A percentile compares a stretch with the other conserved stretches of the same genome.
phyloP scores from a whole-genome alignment of 768 basidiomycete species.

The Boletus reticuloceps region DNA sequence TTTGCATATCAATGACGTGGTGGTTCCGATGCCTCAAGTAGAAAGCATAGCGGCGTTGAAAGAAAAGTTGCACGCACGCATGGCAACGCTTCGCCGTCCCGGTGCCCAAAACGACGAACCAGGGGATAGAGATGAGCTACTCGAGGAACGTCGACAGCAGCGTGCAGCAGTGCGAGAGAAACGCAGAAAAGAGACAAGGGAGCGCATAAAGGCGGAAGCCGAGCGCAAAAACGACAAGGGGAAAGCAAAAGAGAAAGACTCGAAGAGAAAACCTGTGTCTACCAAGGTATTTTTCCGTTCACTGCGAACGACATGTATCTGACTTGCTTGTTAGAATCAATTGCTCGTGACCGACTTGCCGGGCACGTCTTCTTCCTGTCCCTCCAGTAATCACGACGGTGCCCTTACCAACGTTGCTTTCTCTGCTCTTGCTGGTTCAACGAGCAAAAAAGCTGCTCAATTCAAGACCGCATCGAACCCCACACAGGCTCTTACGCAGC shows the following conservation, averaged over 20 bases:
- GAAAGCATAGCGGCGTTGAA: constrained; percentile 64
- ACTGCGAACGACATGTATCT: not conserved
- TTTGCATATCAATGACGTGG: constrained; percentile 21
- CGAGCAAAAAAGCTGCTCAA: constrained; percentile 46
- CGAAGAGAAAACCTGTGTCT: constrained; percentile 39
- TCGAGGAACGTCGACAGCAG: constrained; percentile 76
- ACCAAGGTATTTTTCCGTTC: constrained; percentile 49
- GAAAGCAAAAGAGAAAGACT: constrained; percentile 47
- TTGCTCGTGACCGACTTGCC: constrained; percentile 62
- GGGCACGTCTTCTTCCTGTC: constrained; percentile 20
- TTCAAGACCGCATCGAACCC: constrained; percentile 79
- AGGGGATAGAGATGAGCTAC: constrained; percentile 72
- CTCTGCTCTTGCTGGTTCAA: constrained; percentile 54
- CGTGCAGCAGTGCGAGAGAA: constrained; percentile 83
- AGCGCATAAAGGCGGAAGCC: constrained; percentile 69
- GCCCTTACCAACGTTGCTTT: constrained; percentile 68
- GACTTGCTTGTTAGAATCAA: constrained; percentile 47
- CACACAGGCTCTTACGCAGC: constrained; percentile 77
- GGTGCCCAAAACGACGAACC: constrained; percentile 38
- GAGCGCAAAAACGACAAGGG: constrained; percentile 53
- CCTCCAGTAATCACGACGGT: constrained; percentile 34
- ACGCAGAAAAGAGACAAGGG: constrained; percentile 80
- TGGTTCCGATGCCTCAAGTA: constrained; percentile 62
- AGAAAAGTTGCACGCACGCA: constrained; percentile 72
- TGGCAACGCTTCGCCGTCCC: constrained; percentile 61